A percentile compares a stretch with the other conserved stretches of the same genome.
phyloP scores from a whole-genome alignment of 148 eudicot species.

The Amaranthus cruentus region DNA sequence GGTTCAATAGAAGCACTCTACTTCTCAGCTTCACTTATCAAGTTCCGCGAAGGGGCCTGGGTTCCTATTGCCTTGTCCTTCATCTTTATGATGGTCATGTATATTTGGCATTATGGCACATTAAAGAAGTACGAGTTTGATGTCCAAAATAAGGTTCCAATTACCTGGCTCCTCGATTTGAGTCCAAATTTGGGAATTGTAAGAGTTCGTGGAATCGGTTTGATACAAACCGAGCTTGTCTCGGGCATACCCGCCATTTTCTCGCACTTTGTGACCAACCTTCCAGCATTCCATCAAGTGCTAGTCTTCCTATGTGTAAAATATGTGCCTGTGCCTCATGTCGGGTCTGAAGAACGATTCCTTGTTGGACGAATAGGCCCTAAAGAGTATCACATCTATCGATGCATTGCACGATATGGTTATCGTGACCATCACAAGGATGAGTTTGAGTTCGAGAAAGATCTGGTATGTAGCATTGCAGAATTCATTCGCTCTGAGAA shows the following conservation, averaged over 20 bases:
- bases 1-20: slow-evolving; percentile 87
- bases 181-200: slow-evolving; percentile 84
- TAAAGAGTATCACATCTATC: slow-evolving; percentile 59
- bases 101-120: slow-evolving; percentile 90
- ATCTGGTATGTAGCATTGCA: slow-evolving; percentile 77
- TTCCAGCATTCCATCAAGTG: slow-evolving; percentile 94
- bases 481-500: slow-evolving; percentile 73
- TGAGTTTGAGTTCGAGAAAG: slow-evolving; percentile 79
- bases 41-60: slow-evolving; percentile 95
- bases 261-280: slow-evolving; percentile 92
- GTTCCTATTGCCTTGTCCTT: slow-evolving; percentile 79
- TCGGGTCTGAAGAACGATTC: slow-evolving; percentile 72
- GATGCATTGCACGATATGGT: slow-evolving; percentile 90
- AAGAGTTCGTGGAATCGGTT: slow-evolving; percentile 84
- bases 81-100: slow-evolving; percentile 68
- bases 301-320: slow-evolving; percentile 80
- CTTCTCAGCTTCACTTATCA: slow-evolving; percentile 92
- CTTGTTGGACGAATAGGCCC: slow-evolving; percentile 87
- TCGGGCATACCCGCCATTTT: slow-evolving; percentile 95
- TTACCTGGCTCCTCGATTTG: slow-evolving; percentile 83
- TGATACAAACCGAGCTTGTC: slow-evolving; percentile 88
- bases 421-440: slow-evolving; percentile 80
- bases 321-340: slow-evolving; percentile 83
- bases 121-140: slow-evolving; percentile 78
- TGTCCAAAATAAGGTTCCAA: slow-evolving; percentile 87